Conservation (phyloP, 1,139 yeast species). For the Debaryomyces nepalensis region DNA sequence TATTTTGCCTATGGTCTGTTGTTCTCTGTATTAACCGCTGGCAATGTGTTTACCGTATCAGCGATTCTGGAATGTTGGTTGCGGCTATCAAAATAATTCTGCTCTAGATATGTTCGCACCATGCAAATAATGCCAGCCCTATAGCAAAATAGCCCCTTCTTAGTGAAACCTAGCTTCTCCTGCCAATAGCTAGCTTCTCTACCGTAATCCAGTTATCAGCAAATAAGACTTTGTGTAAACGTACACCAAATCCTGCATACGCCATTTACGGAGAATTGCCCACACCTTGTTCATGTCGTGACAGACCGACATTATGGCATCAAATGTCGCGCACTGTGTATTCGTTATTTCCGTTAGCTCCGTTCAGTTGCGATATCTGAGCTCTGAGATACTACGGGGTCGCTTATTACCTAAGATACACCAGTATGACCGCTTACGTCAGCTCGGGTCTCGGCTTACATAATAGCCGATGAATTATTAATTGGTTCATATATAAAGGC, state of each 20-base stretch:
- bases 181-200: neutral
- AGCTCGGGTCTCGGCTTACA: neutral
- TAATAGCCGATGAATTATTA: slow-evolving; percentile 5
- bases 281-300: neutral
- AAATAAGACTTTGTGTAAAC: neutral
- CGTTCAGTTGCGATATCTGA: neutral
- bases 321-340: neutral
- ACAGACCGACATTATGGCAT: too few species aligned
- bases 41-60: neutral
- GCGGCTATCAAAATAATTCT: neutral
- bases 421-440: slow-evolving; percentile 3
- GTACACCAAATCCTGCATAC: neutral
- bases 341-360: neutral
- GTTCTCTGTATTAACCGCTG: neutral
- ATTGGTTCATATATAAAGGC: slow-evolving; percentile 6
- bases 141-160: neutral
- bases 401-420: neutral
- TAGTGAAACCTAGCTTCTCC: neutral
- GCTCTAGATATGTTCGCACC: neutral
- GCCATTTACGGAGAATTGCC: neutral
- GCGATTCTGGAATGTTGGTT: neutral
- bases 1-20: neutral
- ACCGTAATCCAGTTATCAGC: slow-evolving; percentile 3
- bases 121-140: neutral
- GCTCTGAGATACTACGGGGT: neutral